Base-by-base conservation (phyloP, 306 rosid genomes). In the Acacia confusa region DNA sequence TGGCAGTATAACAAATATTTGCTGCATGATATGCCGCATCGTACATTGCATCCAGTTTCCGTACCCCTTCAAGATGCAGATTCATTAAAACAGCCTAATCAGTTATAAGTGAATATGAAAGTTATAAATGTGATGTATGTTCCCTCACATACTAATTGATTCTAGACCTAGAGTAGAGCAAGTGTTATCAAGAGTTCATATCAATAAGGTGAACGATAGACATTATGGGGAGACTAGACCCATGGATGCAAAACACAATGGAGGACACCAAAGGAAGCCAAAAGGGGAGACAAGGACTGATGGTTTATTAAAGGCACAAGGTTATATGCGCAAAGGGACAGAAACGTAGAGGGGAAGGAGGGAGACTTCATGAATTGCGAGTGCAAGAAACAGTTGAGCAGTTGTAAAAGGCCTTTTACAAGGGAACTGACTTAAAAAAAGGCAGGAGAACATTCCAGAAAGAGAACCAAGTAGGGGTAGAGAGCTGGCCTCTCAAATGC, bases 41-140 rank as follows among this genome's bases (percentile, higher is more conserved):
- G 82, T 74, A 89, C 93, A 93, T 89, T 65, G 89, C 88, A 77
- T 95, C 96, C 89, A 95, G 79, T 88, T 93, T 95, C 77, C 86
- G 86, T 70, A 93, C 96, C 99, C 93, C 76, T 25, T 78, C 79
- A 75, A 79, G 81, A 78, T 73, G 76, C 50, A 81, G 64, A 88
- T 22, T 63, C 77, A 53, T 66, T 84, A 61, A 79, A 74, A 73
- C 50, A 48, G 28, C 69, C 74, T 55, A 68, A 32, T 53, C 76
- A 70, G 53, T 72, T 25, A 65, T 65, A 71, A 4, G 70, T 11
- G 43, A 70, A 61, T 75, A 3, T 72, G 38, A 72, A 52, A 66
- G 41, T 44, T 58, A 78, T 10, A 41, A 44, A 30, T n/a, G 32
- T 52, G 66, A 15, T 27, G 48, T 20, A 45, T 82, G 70, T 78